Evolutionary conservation across 2,329 filamentous ascomycete species (phyloP).

Genomic region (Alternaria alternata): DNA sequence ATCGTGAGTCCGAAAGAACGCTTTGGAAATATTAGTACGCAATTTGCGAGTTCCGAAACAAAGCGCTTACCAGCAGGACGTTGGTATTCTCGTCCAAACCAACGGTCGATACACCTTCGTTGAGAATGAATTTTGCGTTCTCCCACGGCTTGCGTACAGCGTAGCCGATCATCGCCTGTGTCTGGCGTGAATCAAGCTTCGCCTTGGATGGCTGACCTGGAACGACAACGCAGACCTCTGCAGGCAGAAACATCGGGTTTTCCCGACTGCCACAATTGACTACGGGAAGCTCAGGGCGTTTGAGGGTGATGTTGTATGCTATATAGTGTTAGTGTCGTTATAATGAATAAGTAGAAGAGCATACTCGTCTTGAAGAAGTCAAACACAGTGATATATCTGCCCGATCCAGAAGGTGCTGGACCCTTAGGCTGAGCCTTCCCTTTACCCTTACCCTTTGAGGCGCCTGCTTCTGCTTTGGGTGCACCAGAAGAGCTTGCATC

Average conservation of each 20-base stretch:
- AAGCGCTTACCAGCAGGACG: too few species aligned
- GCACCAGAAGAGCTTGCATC: conserved; percentile 2
- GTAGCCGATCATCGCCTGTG: conserved; percentile 37
- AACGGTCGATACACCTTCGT: too few species aligned
- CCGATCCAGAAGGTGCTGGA: conserved; percentile 10
- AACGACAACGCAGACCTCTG: conserved; percentile 35
- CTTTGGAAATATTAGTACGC: too few species aligned
- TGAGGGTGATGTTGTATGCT: conserved; percentile 26
- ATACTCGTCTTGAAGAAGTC: conserved; percentile 29
- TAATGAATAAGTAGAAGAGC: not conserved
- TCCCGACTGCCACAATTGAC: conserved; percentile 35
- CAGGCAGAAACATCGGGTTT: conserved; percentile 35
- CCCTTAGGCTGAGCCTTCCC: conserved; percentile 6
- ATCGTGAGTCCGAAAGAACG: too few species aligned
- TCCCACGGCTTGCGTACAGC: conserved; percentile 37
- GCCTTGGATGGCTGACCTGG: conserved; percentile 32
- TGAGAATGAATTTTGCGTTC: too few species aligned
- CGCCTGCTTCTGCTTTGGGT: conserved; percentile 12
- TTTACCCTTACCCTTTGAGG: conserved; percentile 23
- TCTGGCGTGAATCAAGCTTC: conserved; percentile 40
- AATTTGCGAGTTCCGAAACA: too few species aligned
- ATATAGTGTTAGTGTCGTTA: not conserved
- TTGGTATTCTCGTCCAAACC: too few species aligned
- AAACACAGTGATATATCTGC: conserved; percentile 30
- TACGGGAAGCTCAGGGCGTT: conserved; percentile 26